Base-by-base conservation (phyloP, 305 asterid species). In the Euphrasia arctica region DNA sequence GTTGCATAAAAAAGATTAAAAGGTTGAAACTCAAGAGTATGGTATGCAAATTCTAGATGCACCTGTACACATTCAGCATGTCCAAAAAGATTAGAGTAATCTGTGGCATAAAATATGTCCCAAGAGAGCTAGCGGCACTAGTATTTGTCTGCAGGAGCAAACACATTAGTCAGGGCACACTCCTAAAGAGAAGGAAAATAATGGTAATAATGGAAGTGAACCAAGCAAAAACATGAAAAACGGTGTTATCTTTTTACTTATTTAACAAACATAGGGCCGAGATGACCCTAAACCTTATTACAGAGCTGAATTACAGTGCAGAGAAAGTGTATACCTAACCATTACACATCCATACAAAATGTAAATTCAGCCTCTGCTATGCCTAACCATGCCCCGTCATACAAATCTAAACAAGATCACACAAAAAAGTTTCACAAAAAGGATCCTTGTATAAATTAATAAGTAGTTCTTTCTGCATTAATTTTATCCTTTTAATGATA, bases 21-120 rank as follows among this genome's bases (percentile, higher is more conserved):
- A 43, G 25, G 60, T 13, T 54, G 29, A 61, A 49, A 72, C 43
- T 49, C 27, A 11, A 5, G 9, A 6, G 27, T 14, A 22, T 25
- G 52, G 15, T 13, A 69, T 49, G 36, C 25, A 52, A 61, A 50
- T 56, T 28, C 54, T 32, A 39, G 57, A 69, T 68, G 22, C 65
- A 93, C 99, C 88, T 93, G 82, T 94, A 90, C 68, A 94, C 96
- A 81, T 88, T 94, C 71, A 94, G 99, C 96, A 90, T 90, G 89
- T 94, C 96, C 83, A 90, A 74, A 75, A 90, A 94, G 78, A 88
- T 88, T 0, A 77, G 74, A 69, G 95, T 41, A 48, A 94, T 90
- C 85, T 94, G 99, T 13, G 99, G 75, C 72, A 90, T 73, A 81
- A 90, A 94, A 72, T 73, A 79, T 43, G 99, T 88, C 73, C 97